These are phyloP conservation scores for Hydnum rufescens DNA, from an alignment of 768 basidiomycete genomes.

Conservation along the genomic window DNA sequence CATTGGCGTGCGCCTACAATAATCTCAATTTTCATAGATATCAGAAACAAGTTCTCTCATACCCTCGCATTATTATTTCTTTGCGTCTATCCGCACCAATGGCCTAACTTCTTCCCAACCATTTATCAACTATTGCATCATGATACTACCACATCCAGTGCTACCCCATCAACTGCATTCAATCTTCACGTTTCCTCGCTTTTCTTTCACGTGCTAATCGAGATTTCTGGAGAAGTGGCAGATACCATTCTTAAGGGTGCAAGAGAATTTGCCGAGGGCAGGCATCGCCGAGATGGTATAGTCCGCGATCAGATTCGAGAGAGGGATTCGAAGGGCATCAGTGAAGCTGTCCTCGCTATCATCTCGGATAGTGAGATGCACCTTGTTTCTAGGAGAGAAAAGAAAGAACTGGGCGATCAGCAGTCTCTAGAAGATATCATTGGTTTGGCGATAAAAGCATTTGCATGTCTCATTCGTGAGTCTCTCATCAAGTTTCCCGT, in stretches of 20 bases:
- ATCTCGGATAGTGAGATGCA: slow-evolving; percentile 36
- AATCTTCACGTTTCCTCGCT: slow-evolving; percentile 76
- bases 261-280: slow-evolving; percentile 41
- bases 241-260: slow-evolving; percentile 88
- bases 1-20: slow-evolving; percentile 10
- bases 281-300: slow-evolving; percentile 63
- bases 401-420: slow-evolving; percentile 21
- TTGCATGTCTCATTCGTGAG: slow-evolving; percentile 87
- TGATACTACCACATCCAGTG: slow-evolving; percentile 19
- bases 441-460: slow-evolving; percentile 82
- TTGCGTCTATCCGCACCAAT: slow-evolving; percentile 66
- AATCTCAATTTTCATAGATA: slow-evolving; percentile 28
- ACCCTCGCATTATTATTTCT: slow-evolving; percentile 78
- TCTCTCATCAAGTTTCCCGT: slow-evolving; percentile 11
- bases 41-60: slow-evolving; percentile 91
- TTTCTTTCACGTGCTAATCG: slow-evolving; percentile 78
- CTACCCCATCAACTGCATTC: slow-evolving; percentile 27
- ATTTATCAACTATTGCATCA: slow-evolving; percentile 49
- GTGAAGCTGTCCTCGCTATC: slow-evolving; percentile 70
- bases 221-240: slow-evolving; percentile 94
- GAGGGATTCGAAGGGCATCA: slow-evolving; percentile 62
- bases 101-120: slow-evolving; percentile 70
- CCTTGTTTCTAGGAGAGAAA: slow-evolving; percentile 13
- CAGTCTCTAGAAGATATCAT: slow-evolving; percentile 56
- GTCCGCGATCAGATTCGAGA: slow-evolving; percentile 83